Percentiles rank a stretch among this genome's conserved stretches.
These are phyloP conservation scores for Grigorovia humatica DNA, from an alignment of 805 yeast genomes.

Conservation along the genomic window DNA sequence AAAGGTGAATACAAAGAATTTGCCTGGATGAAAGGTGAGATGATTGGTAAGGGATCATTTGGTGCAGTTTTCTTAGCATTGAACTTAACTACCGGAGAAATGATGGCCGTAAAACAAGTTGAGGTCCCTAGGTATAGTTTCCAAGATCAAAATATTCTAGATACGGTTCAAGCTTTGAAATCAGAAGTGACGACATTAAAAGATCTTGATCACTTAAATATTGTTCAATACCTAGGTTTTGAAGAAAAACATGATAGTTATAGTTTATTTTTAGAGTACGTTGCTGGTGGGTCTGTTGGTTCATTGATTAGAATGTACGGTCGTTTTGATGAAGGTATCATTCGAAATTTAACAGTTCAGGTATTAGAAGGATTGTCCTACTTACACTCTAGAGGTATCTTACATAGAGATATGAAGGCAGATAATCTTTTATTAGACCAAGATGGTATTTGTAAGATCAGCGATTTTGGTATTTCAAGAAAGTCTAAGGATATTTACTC, in stretches of 20 bases:
- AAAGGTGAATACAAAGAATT: slow-evolving; percentile 71
- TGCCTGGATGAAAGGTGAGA: slow-evolving; percentile 96
- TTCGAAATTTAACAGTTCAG: slow-evolving; percentile 65
- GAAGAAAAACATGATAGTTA: slow-evolving; percentile 65
- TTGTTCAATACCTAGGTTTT: slow-evolving; percentile 93
- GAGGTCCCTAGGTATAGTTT: slow-evolving; percentile 42
- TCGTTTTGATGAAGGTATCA: slow-evolving; percentile 67
- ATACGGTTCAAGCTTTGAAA: slow-evolving; percentile 69
- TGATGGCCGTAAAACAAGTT: slow-evolving; percentile 97
- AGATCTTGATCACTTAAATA: slow-evolving; percentile 85
- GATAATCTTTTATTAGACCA: slow-evolving; percentile 81
- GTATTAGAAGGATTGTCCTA: slow-evolving; percentile 80
- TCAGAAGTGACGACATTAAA: slow-evolving; percentile 91
- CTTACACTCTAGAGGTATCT: slow-evolving; percentile 73
- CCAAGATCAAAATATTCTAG: slow-evolving; percentile 38
- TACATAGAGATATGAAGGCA: slow-evolving; percentile 94
- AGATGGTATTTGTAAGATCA: slow-evolving; percentile 90
- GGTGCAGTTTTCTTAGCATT: slow-evolving; percentile 88
- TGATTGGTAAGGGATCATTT: slow-evolving; percentile 93
- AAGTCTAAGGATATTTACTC: slow-evolving; percentile 75
- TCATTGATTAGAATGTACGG: slow-evolving; percentile 76
- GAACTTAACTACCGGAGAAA: slow-evolving; percentile 93
- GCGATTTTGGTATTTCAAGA: slow-evolving; percentile 94
- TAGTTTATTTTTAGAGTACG: slow-evolving; percentile 86
- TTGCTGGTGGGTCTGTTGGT: slow-evolving; percentile 96